Evolutionary conservation across 106 monocot species (phyloP), one percentile per base, ranked within the genome.

Genomic region (Dendrobium nobile): DNA sequence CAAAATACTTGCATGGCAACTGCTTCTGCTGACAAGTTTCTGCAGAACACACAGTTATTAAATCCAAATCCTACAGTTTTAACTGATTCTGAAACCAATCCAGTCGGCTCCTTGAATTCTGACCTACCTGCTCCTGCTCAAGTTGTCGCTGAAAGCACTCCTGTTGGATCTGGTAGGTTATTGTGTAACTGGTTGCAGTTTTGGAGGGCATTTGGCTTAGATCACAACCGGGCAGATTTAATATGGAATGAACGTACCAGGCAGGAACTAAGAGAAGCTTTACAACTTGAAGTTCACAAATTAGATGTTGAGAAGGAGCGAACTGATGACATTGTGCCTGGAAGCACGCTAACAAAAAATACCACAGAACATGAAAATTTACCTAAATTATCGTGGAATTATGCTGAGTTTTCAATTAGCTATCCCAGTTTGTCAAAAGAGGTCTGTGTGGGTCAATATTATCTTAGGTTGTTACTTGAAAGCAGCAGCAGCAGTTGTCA

Each of bases 381-480:
- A 80, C 93, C 92, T 68, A 81, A 91, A 37, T 84, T 99, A 75
- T 99, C 99, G 41, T 99, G 99, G 99, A 99, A 99, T 73, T 95
- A 99, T 87, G 83, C 87, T 13, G 99, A 99, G 78, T 99, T 91
- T 88, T 93, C 83, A 73, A 93, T 99, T 79, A 81, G 86, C 43
- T 99, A 99, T 74, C 86, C 92, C 31, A 99, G 99, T 81, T 87
- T 99, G 84, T 95, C 99, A 67, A 95, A 99, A 86, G 99, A 99
- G 89, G 99, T 99, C 47, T 99, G 99, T 84, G 99, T 99, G 41
- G 99, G 99, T 42, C 99, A 99, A 78, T 99, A 99, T 85, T 99
- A 99, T 82, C 75, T 99, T 51, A 89, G 99, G 7, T 82, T 99
- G 75, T 81, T 99, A 79, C 91, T 99, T 84, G 99, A 99, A 59